Conservation (phyloP, 352 stramenopile genomes). For the Globisporangium nagaii region DNA sequence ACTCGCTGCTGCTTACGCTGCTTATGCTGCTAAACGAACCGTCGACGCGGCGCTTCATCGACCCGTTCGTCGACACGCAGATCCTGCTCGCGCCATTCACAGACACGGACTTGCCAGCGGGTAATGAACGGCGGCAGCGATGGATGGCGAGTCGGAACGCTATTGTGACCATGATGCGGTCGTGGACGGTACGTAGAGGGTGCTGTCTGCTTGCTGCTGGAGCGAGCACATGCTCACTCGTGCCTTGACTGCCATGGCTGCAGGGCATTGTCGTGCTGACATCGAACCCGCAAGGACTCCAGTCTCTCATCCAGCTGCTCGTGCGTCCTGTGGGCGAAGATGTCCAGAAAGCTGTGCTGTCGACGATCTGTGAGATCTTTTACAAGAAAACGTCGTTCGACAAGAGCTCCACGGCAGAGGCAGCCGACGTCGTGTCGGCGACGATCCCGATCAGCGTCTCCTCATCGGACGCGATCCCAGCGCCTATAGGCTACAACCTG, state of each 20-base stretch:
- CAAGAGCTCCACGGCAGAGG: constrained; percentile 38
- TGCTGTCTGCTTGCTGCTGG: neutral
- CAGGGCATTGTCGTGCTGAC: constrained; percentile 82
- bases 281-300: constrained; percentile 82
- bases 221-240: neutral
- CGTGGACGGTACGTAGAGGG: constrained; percentile 58
- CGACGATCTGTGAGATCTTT: constrained; percentile 88
- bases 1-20: constrained; percentile 82
- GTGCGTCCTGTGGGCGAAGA: constrained; percentile 86
- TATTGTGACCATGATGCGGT: constrained; percentile 88
- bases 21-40: constrained; percentile 84
- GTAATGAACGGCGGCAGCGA: constrained; percentile 77
- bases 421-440: constrained; percentile 27
- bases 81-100: constrained; percentile 85
- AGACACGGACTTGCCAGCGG: constrained; percentile 79
- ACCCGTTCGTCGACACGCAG: constrained; percentile 86
- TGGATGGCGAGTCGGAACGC: constrained; percentile 89
- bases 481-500: constrained; percentile 70
- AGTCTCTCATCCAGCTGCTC: constrained; percentile 82
- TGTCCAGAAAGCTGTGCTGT: constrained; percentile 83
- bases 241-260: neutral
- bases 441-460: constrained; percentile 68
- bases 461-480: constrained; percentile 55
- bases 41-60: constrained; percentile 78
- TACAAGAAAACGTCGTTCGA: constrained; percentile 84